These are phyloP conservation scores for Sporothrix phasma DNA, from an alignment of 2,329 filamentous ascomycete genomes.

Conservation along the genomic window DNA sequence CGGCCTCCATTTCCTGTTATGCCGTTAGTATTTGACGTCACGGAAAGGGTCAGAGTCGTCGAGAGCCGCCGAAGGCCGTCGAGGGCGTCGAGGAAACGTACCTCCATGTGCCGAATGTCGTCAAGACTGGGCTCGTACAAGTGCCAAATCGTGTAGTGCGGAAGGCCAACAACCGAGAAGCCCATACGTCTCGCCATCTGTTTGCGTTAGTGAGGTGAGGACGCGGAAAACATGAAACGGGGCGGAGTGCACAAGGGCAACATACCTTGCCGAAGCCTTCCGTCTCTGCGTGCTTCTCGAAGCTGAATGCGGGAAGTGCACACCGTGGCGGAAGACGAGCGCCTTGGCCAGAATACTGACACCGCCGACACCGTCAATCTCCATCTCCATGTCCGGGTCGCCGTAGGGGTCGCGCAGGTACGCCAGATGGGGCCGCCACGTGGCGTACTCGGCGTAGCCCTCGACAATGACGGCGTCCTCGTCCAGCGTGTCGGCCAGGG, in stretches of 20 bases:
- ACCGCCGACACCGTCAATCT: slow-evolving; percentile 93
- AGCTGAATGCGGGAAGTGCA: slow-evolving; percentile 98
- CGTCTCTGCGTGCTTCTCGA: slow-evolving; percentile 96
- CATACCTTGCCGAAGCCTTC: slow-evolving; percentile 94
- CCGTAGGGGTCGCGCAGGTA: slow-evolving; percentile 95
- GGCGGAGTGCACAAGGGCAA: background rate
- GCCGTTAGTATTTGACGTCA: too few species aligned
- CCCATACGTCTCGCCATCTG: slow-evolving; percentile 97
- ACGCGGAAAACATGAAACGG: too few species aligned
- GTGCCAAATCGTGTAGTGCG: slow-evolving; percentile 99
- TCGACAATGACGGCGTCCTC: slow-evolving; percentile 98
- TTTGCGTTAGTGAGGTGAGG: background rate
- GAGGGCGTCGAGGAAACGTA: slow-evolving; percentile 31
- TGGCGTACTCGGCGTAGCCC: slow-evolving; percentile 96
- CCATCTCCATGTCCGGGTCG: slow-evolving; percentile 99
- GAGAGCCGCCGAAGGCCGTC: too few species aligned
- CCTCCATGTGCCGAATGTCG: slow-evolving; percentile 93
- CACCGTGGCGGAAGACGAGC: slow-evolving; percentile 84
- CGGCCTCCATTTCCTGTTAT: slow-evolving; percentile 80
- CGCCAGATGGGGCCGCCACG: slow-evolving; percentile 92
- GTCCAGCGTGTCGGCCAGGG: slow-evolving; percentile 86
- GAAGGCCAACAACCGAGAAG: slow-evolving; percentile 88
- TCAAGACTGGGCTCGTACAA: slow-evolving; percentile 98
- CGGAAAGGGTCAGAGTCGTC: too few species aligned
- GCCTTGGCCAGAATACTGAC: slow-evolving; percentile 97